phyloP scores from a whole-genome alignment of 306 rosid genomes.

The Vicia sativa region DNA sequence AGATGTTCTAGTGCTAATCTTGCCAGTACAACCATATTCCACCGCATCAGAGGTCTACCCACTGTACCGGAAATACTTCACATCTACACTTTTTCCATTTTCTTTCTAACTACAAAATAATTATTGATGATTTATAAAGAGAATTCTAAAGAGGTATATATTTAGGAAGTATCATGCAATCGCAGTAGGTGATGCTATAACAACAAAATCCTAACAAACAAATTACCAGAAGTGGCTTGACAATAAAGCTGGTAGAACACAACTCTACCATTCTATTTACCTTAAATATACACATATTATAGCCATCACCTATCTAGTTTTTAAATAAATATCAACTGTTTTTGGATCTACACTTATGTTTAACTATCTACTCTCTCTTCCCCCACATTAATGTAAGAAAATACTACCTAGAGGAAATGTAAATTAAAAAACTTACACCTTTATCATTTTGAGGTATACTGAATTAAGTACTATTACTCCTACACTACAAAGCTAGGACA shows the following conservation, averaged over 20 bases:
- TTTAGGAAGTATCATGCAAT: neutral
- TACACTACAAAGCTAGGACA: no score
- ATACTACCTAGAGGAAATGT: neutral
- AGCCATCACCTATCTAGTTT: neutral
- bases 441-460: neutral
- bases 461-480: neutral
- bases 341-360: constrained; percentile 25
- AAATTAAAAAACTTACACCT: neutral
- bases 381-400: constrained; percentile 25
- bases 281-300: constrained; percentile 10
- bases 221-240: constrained; percentile 31
- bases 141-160: neutral
- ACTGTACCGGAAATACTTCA: no score
- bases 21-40: no score
- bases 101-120: no score
- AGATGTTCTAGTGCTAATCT: no score
- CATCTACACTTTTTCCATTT: no score
- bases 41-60: no score
- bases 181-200: neutral
- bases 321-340: neutral
- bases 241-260: constrained; percentile 34
- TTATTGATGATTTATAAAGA: no score
- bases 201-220: neutral
- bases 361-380: constrained; percentile 39
- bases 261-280: neutral